Conservation (phyloP, 2,329 filamentous ascomycete species). For the Beauveria bassiana region DNA sequence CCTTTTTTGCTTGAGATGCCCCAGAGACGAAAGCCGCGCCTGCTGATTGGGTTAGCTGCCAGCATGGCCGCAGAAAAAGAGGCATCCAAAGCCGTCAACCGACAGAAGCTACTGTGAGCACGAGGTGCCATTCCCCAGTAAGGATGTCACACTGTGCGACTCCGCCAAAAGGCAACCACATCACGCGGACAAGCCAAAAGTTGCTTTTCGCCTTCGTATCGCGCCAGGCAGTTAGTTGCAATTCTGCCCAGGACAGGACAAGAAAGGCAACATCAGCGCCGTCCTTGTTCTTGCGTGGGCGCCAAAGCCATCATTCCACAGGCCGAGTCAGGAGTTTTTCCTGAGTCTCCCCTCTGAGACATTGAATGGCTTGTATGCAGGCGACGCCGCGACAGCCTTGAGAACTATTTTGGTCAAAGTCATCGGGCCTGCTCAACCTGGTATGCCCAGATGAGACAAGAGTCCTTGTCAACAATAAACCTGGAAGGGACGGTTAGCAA, state of each 20-base stretch:
- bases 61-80: background rate
- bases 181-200: conserved; percentile 7
- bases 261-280: background rate
- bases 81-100: background rate
- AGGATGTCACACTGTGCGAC: conserved; percentile 7
- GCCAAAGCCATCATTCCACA: background rate
- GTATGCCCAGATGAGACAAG: conserved; percentile 2
- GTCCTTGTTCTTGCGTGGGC: background rate
- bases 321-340: background rate
- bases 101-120: conserved; percentile 6
- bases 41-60: background rate
- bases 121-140: conserved; percentile 3
- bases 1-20: background rate
- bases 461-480: background rate
- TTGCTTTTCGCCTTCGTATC: background rate
- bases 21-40: background rate
- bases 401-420: background rate
- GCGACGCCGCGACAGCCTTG: background rate
- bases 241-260: background rate
- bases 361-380: background rate
- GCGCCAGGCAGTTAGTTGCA: background rate
- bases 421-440: background rate
- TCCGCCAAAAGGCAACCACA: background rate
- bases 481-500: background rate
- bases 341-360: background rate